Evolutionary conservation across 2,329 filamentous ascomycete genomes (phyloP).

Genomic region (Knoxdaviesia capensis): DNA sequence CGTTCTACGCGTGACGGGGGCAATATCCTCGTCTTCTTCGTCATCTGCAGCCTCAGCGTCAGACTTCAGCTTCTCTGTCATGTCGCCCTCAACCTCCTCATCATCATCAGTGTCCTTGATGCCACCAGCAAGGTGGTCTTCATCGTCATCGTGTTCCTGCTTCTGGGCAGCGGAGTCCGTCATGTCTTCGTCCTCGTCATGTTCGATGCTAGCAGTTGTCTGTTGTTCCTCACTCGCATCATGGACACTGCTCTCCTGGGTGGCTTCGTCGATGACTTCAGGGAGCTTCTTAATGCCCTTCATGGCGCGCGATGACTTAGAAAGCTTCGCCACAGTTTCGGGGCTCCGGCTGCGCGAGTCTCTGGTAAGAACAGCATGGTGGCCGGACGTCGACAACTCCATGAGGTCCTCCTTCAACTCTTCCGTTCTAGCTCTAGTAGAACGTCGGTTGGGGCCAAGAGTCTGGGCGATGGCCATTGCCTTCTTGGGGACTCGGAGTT

Average conservation of each 20-base stretch:
- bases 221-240: slow-evolving; percentile 14
- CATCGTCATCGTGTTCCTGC: slow-evolving; percentile 4
- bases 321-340: slow-evolving; percentile 18
- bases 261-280: slow-evolving; percentile 29
- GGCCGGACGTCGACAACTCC: slow-evolving; percentile 40
- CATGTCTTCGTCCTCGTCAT: slow-evolving; percentile 12
- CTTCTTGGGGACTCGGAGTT: slow-evolving; percentile 19
- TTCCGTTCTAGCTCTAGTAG: slow-evolving; percentile 32
- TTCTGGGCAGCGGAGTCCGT: slow-evolving; percentile 6
- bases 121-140: background rate
- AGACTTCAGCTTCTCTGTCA: slow-evolving; percentile 4
- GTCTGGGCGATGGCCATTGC: slow-evolving; percentile 4
- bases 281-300: slow-evolving; percentile 30
- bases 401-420: slow-evolving; percentile 33
- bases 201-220: slow-evolving; percentile 7
- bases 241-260: slow-evolving; percentile 26
- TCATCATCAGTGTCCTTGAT: slow-evolving; percentile 6
- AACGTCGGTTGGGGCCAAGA: slow-evolving; percentile 18
- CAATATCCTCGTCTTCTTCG: slow-evolving; percentile 28
- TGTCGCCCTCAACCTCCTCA: slow-evolving; percentile 12
- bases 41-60: slow-evolving; percentile 9
- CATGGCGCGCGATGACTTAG: slow-evolving; percentile 24
- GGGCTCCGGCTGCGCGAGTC: slow-evolving; percentile 36
- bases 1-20: slow-evolving; percentile 25
- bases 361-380: slow-evolving; percentile 27